Conservation (phyloP, 2,329 filamentous ascomycete species). For the Knufia fluminis region DNA sequence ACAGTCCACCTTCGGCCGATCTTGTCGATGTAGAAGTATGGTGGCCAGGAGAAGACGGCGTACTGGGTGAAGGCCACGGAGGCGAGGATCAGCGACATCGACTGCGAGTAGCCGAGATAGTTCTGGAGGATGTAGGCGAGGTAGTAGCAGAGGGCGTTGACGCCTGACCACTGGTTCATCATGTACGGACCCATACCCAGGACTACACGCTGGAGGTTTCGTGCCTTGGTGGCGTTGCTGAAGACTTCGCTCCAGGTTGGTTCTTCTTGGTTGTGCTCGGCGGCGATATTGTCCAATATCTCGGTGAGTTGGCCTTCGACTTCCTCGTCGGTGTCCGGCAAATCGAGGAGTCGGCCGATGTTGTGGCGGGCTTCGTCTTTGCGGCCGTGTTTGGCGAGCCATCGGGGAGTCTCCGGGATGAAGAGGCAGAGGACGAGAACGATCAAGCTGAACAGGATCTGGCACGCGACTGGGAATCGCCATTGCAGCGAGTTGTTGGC, state of each 20-base stretch:
- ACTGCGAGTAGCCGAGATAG: conserved; percentile 38
- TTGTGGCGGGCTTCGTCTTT: conserved; percentile 30
- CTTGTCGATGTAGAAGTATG: conserved; percentile 39
- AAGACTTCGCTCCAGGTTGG: conserved; percentile 30
- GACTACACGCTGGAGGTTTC: conserved; percentile 29
- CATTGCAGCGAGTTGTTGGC: conserved; percentile 22
- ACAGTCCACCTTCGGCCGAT: conserved; percentile 33
- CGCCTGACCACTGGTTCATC: conserved; percentile 13
- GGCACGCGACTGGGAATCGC: conserved; percentile 16
- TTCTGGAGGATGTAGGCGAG: conserved; percentile 26
- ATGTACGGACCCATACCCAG: conserved; percentile 32
- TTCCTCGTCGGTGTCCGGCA: conserved; percentile 25
- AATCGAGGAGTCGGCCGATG: conserved; percentile 28
- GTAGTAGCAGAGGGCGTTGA: conserved; percentile 9
- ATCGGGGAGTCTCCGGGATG: conserved; percentile 35
- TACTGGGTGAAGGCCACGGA: conserved; percentile 35
- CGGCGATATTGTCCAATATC: conserved; percentile 27
- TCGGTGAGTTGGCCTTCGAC: conserved; percentile 30
- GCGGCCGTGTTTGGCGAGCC: conserved; percentile 36
- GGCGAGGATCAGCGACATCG: conserved; percentile 39
- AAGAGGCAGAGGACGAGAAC: conserved; percentile 30
- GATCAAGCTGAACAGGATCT: conserved; percentile 32
- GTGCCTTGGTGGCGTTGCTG: conserved; percentile 26
- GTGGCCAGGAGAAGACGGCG: conserved; percentile 35
- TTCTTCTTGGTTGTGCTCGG: conserved; percentile 26